These are phyloP conservation scores for Scheffersomyces ergatensis DNA, from an alignment of 805 yeast genomes.

Conservation along the genomic window DNA sequence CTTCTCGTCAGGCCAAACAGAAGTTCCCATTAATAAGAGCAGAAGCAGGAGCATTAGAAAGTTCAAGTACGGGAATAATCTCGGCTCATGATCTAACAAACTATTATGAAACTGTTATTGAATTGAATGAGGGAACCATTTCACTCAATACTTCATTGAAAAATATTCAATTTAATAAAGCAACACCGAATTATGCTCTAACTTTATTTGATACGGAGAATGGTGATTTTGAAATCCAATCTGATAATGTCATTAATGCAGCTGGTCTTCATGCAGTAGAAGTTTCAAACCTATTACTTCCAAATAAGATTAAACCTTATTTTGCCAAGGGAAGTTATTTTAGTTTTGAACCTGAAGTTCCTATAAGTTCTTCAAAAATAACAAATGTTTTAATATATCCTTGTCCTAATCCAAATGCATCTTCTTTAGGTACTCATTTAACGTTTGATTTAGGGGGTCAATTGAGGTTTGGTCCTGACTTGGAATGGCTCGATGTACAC, in stretches of 20 bases:
- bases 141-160: constrained; percentile 61
- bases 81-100: constrained; percentile 76
- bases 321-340: constrained; percentile 89
- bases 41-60: constrained; percentile 55
- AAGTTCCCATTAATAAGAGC: constrained; percentile 72
- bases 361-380: constrained; percentile 28
- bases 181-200: constrained; percentile 19
- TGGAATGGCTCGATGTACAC: constrained; percentile 65
- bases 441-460: constrained; percentile 82
- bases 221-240: constrained; percentile 40
- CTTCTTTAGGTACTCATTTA: constrained; percentile 86
- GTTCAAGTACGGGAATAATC: constrained; percentile 83
- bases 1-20: constrained; percentile 39
- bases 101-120: constrained; percentile 53
- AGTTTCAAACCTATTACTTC: constrained; percentile 70
- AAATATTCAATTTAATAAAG: constrained; percentile 26
- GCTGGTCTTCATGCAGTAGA: constrained; percentile 78
- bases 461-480: constrained; percentile 82
- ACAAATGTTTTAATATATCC: constrained; percentile 59
- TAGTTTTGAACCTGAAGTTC: constrained; percentile 47
- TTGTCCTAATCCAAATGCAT: constrained; percentile 60
- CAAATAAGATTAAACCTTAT: constrained; percentile 53
- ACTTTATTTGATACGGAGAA: constrained; percentile 23
- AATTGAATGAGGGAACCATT: constrained; percentile 59
- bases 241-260: constrained; percentile 65